A percentile compares a stretch with the other conserved stretches of the same genome.
These are phyloP conservation scores for Picea glauca DNA, from an alignment of 75 land plant species.

Conservation along the genomic window DNA sequence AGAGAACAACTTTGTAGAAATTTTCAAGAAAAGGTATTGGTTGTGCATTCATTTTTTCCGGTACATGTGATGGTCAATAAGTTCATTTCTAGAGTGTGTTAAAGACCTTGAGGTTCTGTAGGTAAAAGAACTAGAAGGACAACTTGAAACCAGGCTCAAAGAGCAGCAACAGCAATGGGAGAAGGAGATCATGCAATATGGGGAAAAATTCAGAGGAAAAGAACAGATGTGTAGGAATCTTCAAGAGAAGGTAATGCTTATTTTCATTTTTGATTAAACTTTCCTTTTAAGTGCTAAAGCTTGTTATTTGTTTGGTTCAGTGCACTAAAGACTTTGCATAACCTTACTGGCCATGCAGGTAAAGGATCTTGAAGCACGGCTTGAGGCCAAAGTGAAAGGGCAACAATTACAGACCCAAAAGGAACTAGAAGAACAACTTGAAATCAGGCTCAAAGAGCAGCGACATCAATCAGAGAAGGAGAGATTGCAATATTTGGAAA, in stretches of 20 bases:
- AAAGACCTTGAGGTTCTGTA: constrained; percentile 12
- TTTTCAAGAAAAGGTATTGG: constrained; percentile 54
- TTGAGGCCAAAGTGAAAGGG: constrained; percentile 33
- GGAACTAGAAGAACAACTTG: constrained; percentile 59
- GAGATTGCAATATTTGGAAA: constrained; percentile 27
- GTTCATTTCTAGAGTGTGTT: background rate
- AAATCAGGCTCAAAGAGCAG: constrained; percentile 26
- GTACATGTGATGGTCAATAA: background rate
- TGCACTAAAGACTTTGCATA: background rate
- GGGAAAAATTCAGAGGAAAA: constrained; percentile 37
- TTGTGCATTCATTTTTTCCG: background rate
- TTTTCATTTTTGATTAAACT: background rate
- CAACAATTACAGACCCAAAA: constrained; percentile 24
- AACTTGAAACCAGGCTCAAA: constrained; percentile 30
- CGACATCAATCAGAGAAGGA: constrained; percentile 44
- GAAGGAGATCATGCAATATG: constrained; percentile 33
- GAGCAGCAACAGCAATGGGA: constrained; percentile 34
- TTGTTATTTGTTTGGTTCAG: background rate
- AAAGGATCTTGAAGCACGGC: constrained; percentile 60
- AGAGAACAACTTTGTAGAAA: constrained; percentile 56
- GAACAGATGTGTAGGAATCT: constrained; percentile 39
- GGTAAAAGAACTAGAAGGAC: constrained; percentile 68
- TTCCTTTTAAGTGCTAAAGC: background rate
- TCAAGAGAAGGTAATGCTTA: constrained; percentile 36
- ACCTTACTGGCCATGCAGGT: constrained; percentile 22